Percentiles rank a stretch among this genome's conserved stretches.
Evolutionary conservation across 2,329 filamentous ascomycete genomes (phyloP).

Genomic region (Esteya vermicola): DNA sequence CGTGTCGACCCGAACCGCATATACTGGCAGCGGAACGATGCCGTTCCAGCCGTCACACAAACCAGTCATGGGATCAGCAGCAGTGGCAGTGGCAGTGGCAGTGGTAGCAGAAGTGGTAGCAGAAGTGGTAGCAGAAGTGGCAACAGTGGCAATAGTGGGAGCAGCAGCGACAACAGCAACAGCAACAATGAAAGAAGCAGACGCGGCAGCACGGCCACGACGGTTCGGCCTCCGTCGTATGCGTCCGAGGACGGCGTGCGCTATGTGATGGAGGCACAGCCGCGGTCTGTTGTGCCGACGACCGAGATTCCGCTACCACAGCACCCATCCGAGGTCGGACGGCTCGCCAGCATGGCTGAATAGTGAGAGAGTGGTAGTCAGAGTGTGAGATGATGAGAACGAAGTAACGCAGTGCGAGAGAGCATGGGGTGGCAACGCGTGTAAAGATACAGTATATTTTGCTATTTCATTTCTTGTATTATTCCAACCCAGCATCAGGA

Average conservation of each 20-base stretch:
- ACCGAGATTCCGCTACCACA: slow-evolving; percentile 20
- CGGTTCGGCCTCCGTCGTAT: slow-evolving; percentile 56
- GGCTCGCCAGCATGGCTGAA: slow-evolving; percentile 25
- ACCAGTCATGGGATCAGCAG: too few species aligned
- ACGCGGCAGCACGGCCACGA: slow-evolving; percentile 10
- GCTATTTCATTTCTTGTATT: too few species aligned
- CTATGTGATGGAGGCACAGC: slow-evolving; percentile 55
- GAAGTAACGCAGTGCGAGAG: background rate
- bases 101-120: background rate
- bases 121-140: slow-evolving; percentile 10
- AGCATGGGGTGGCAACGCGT: too few species aligned
- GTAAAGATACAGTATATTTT: too few species aligned
- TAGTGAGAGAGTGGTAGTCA: slow-evolving; percentile 10
- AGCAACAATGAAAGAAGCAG: too few species aligned
- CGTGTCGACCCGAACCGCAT: slow-evolving; percentile 68
- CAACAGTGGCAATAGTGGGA: slow-evolving; percentile 1
- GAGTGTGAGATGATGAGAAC: background rate
- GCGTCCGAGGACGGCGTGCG: slow-evolving; percentile 59
- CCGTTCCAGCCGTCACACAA: slow-evolving; percentile 12
- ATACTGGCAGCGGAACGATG: slow-evolving; percentile 59
- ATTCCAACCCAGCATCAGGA: too few species aligned
- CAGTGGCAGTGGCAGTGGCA: slow-evolving; percentile 1
- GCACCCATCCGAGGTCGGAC: slow-evolving; percentile 27
- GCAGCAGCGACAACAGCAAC: slow-evolving; percentile 1
- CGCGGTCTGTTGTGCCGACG: slow-evolving; percentile 39